These are phyloP conservation scores for Centella asiatica DNA, from an alignment of 129 eudicot species.

Conservation along the genomic window DNA sequence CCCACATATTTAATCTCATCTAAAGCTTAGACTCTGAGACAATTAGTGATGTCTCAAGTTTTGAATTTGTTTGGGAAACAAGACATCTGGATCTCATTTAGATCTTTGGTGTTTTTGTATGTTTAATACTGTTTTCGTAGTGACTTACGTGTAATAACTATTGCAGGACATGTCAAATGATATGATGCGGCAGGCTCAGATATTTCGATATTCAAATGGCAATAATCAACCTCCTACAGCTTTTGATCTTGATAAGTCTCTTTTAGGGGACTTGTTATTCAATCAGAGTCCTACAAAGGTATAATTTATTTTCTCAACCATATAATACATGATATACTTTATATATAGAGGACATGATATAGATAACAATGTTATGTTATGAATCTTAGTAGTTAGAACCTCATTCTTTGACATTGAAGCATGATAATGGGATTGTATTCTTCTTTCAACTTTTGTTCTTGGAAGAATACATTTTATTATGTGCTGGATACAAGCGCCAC, in stretches of 20 bases:
- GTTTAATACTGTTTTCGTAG: too few relatives aligned
- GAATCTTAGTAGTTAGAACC: too few relatives aligned
- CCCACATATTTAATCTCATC: too few relatives aligned
- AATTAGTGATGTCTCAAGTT: too few relatives aligned
- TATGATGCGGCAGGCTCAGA: slow-evolving; percentile 80
- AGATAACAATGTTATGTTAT: neutral
- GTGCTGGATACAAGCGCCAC: neutral
- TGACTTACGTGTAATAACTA: slow-evolving; percentile 11
- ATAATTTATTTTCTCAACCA: neutral
- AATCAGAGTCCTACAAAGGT: slow-evolving; percentile 98
- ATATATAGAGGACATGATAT: neutral
- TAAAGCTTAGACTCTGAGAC: too few relatives aligned
- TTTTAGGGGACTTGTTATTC: slow-evolving; percentile 72
- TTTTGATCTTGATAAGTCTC: slow-evolving; percentile 75
- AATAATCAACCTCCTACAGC: slow-evolving; percentile 79
- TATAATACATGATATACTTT: neutral
- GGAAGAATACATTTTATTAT: neutral
- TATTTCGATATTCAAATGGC: slow-evolving; percentile 74
- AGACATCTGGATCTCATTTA: neutral
- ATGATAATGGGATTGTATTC: neutral
- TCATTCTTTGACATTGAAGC: neutral
- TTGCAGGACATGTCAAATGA: slow-evolving; percentile 68
- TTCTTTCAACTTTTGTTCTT: neutral
- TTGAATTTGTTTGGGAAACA: neutral
- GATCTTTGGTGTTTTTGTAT: too few relatives aligned